Evolutionary conservation across 306 rosid species (phyloP), one percentile per base, ranked within the genome.

Genomic region (Vigna unguiculata): DNA sequence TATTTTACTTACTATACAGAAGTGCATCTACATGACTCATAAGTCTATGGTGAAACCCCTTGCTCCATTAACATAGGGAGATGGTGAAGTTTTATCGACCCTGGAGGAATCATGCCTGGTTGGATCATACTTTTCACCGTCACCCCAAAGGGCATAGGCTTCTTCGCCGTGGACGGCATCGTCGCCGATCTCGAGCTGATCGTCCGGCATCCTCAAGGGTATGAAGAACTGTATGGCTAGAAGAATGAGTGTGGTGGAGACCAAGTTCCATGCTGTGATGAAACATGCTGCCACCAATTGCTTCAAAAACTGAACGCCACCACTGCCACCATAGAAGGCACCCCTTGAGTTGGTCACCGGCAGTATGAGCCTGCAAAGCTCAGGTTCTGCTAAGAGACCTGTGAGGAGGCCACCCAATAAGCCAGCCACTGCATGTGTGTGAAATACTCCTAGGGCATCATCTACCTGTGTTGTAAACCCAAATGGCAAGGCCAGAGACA

Each of bases 121-220:
- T 5, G 80, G 65, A 7, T 76, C 72, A 64, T 76, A 76, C 19
- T 76, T 76, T 64, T 64, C 80, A 10, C 72, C 80, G 25, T 53
- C 80, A 7, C 47, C 80, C 80, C 80, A 76, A 6, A 76, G 74
- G 14, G 80, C 74, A 53, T 76, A 76, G 7, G 80, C 80, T 66
- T 76, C 80, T 36, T 76, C 80, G 2, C 67, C 80, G 1, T 76
- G 66, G 45, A 76, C 66, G 5, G 74, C 74, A 14, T 76, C 74
- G 2, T 76, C 74, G 7, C 74, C 80, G 4, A 46, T 76, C 67
- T 76, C 67, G 4, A 76, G 80, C 58, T 65, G 74, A 30, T 76
- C 55, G 1, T 30, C 10, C 2, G 74, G 28, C 74, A 76, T 76
- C 74, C 74, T 76, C 57, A 76, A 76, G 11, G 67, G 74, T 65